Percentiles rank a stretch among this genome's conserved stretches.
phyloP scores from a whole-genome alignment of 2,329 filamentous ascomycete species.

The Talaromyces islandicus region DNA sequence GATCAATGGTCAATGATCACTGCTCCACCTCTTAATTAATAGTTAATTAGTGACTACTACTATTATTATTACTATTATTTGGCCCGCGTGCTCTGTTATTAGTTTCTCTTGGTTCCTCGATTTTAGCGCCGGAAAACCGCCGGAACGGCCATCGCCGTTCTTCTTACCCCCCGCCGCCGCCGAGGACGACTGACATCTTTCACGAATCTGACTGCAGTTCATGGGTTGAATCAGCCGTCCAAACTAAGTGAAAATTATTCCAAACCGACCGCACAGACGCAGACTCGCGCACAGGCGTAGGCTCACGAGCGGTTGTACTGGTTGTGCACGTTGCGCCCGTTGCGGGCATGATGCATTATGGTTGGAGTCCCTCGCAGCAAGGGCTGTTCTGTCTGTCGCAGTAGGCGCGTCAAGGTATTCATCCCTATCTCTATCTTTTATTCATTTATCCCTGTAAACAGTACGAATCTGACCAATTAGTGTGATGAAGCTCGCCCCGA shows the following conservation, averaged over 20 bases:
- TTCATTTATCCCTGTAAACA: not conserved
- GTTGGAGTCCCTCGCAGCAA: conserved; percentile 38
- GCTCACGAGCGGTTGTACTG: not conserved
- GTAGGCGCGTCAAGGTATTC: conserved; percentile 33
- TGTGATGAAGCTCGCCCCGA: conserved; percentile 24
- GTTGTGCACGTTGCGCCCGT: not conserved
- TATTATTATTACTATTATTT: too few relatives aligned
- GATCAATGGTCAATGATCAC: too few relatives aligned
- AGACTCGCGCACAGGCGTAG: not conserved
- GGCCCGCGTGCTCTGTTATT: too few relatives aligned
- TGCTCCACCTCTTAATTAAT: too few relatives aligned
- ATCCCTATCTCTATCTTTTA: not conserved
- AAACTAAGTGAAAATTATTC: not conserved
- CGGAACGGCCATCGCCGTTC: not conserved
- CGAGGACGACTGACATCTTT: not conserved
- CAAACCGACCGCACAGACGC: not conserved
- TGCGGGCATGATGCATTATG: conserved; percentile 22
- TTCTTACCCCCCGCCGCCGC: too few relatives aligned
- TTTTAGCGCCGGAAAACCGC: not conserved
- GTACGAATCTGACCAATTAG: conserved; percentile 10
- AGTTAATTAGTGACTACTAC: too few relatives aligned
- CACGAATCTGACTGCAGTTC: not conserved
- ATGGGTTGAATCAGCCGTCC: not conserved
- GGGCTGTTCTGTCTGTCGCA: conserved; percentile 35
- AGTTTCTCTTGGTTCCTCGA: too few relatives aligned